A percentile compares a stretch with the other conserved stretches of the same genome.
phyloP scores from a whole-genome alignment of 495 filamentous ascomycete species.

The Tuber aestivum region DNA sequence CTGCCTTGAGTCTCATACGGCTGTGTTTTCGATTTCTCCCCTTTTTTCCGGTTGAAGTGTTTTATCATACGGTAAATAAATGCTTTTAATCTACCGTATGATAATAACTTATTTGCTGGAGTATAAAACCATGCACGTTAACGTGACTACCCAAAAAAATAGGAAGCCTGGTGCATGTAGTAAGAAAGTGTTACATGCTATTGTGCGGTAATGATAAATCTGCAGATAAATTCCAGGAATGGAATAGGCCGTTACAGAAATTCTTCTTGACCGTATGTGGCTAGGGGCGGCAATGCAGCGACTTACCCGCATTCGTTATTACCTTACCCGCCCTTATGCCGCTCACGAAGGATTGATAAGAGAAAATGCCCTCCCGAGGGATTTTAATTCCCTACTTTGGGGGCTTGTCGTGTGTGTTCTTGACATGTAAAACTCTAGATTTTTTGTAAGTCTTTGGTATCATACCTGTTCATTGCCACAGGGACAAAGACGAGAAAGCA shows the following conservation, averaged over 20 bases:
- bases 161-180: too few species aligned
- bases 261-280: background rate
- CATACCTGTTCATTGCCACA: background rate
- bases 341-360: too few species aligned
- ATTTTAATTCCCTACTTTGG: background rate
- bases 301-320: background rate
- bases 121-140: too few species aligned
- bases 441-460: background rate
- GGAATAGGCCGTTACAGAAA: background rate
- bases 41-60: too few species aligned
- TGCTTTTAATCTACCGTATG: too few species aligned
- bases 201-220: background rate
- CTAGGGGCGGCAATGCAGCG: background rate
- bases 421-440: background rate
- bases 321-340: background rate
- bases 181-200: background rate
- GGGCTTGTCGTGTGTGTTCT: background rate
- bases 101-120: too few species aligned
- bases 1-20: too few species aligned
- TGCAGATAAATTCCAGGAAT: background rate
- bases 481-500: background rate
- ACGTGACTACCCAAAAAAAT: too few species aligned
- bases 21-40: too few species aligned
- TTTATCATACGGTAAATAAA: too few species aligned
- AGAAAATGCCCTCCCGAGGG: background rate